Evolutionary conservation across 768 basidiomycete genomes (phyloP).

Genomic region (Termitomyces sp.): DNA sequence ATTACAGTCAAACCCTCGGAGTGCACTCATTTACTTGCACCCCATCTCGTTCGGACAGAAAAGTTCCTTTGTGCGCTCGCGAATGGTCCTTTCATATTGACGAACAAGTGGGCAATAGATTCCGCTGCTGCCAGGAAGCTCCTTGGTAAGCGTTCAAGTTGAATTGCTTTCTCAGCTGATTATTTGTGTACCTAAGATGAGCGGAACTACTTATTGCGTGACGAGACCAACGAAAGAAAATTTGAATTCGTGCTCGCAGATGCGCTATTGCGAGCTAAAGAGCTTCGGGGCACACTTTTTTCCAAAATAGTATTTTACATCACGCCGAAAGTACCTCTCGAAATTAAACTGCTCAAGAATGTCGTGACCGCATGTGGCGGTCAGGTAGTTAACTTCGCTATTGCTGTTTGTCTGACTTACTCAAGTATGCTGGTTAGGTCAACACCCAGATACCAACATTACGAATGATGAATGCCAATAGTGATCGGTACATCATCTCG

Average conservation of each 20-base stretch:
- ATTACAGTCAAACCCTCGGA: constrained; percentile 54
- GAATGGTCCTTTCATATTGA: constrained; percentile 54
- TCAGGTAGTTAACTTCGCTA: constrained; percentile 35
- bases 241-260: constrained; percentile 60
- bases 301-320: constrained; percentile 67
- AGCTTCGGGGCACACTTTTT: constrained; percentile 50
- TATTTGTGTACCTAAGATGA: constrained; percentile 42
- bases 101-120: constrained; percentile 60
- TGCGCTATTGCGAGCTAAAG: constrained; percentile 53
- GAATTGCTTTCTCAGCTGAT: not conserved
- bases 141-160: constrained; percentile 45
- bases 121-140: constrained; percentile 52
- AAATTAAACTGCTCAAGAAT: constrained; percentile 56
- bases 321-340: constrained; percentile 58
- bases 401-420: not conserved
- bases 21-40: constrained; percentile 77
- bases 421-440: constrained; percentile 23
- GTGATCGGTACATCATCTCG: constrained; percentile 59
- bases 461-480: constrained; percentile 46
- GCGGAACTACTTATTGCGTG: constrained; percentile 49
- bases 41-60: constrained; percentile 71
- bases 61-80: constrained; percentile 82
- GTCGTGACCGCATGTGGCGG: constrained; percentile 71
- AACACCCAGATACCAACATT: constrained; percentile 44
- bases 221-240: constrained; percentile 58